These are phyloP conservation scores for Candida insectorum DNA, from an alignment of 805 yeast genomes.

Conservation along the genomic window DNA sequence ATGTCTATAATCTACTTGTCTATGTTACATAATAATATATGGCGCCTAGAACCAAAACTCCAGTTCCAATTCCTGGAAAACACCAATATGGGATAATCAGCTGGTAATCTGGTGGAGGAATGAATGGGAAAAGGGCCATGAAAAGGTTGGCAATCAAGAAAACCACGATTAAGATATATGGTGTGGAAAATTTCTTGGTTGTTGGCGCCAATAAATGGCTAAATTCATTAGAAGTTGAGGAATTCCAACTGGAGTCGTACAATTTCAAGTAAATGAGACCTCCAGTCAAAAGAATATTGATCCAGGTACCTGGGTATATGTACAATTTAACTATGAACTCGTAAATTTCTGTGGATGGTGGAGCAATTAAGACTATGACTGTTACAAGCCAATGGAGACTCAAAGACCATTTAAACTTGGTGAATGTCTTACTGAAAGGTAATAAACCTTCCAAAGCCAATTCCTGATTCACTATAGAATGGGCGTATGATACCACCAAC, in stretches of 20 bases:
- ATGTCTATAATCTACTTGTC: not conserved
- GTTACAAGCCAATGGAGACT: conserved; percentile 55
- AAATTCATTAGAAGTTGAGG: conserved; percentile 40
- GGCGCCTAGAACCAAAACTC: conserved; percentile 42
- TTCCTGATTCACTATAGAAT: conserved; percentile 56
- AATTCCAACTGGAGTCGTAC: conserved; percentile 21
- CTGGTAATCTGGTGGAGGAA: conserved; percentile 37
- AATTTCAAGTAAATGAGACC: conserved; percentile 54
- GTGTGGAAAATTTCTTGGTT: conserved; percentile 16
- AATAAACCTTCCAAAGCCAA: conserved; percentile 49
- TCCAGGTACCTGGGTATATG: conserved; percentile 63
- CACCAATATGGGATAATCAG: conserved; percentile 51
- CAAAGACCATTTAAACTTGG: conserved; percentile 44
- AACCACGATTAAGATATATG: conserved; percentile 26
- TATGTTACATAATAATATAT: conserved; percentile 17
- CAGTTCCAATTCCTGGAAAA: conserved; percentile 53
- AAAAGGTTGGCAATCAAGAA: conserved; percentile 47
- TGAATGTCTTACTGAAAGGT: conserved; percentile 48
- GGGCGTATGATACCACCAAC: conserved; percentile 61
- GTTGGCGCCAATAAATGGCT: conserved; percentile 9
- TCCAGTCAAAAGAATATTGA: conserved; percentile 47
- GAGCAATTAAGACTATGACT: conserved; percentile 49
- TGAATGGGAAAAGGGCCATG: conserved; percentile 53
- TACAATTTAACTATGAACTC: conserved; percentile 60
- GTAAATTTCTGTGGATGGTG: conserved; percentile 63